phyloP scores from a whole-genome alignment of 805 yeast species.

The Starmera dryadoides region DNA sequence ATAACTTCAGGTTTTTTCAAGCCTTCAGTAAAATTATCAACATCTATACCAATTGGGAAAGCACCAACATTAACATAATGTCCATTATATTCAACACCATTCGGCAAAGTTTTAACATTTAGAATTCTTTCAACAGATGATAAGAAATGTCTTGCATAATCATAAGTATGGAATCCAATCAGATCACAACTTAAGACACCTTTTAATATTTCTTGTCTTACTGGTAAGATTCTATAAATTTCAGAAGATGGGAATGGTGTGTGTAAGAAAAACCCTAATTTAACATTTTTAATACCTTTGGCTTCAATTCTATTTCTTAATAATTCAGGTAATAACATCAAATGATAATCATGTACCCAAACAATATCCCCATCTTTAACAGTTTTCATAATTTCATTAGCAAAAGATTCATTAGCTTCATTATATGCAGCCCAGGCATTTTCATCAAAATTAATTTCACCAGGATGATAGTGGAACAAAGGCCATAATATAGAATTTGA shows the following conservation, averaged over 20 bases:
- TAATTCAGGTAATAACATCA: slow-evolving; percentile 91
- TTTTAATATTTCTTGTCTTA: slow-evolving; percentile 80
- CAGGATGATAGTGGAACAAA: slow-evolving; percentile 96
- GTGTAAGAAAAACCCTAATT: slow-evolving; percentile 89
- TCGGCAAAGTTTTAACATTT: slow-evolving; percentile 78
- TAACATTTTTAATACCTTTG: slow-evolving; percentile 44
- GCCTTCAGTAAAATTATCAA: slow-evolving; percentile 82
- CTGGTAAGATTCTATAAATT: slow-evolving; percentile 92
- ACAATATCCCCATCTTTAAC: slow-evolving; percentile 80
- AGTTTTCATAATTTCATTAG: slow-evolving; percentile 59
- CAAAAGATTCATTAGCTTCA: slow-evolving; percentile 83
- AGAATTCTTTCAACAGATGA: slow-evolving; percentile 83
- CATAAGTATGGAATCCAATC: slow-evolving; percentile 98
- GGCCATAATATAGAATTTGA: slow-evolving; percentile 97
- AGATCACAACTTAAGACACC: slow-evolving; percentile 94
- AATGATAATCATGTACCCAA: slow-evolving; percentile 98
- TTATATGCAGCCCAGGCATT: slow-evolving; percentile 97
- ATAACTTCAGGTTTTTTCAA: slow-evolving; percentile 55
- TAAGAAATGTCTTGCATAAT: slow-evolving; percentile 92
- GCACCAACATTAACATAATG: slow-evolving; percentile 85
- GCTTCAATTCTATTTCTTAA: slow-evolving; percentile 53
- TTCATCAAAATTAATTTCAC: slow-evolving; percentile 97
- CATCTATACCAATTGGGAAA: slow-evolving; percentile 98
- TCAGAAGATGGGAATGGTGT: slow-evolving; percentile 98
- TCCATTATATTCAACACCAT: slow-evolving; percentile 75